phyloP scores from a whole-genome alignment of 441 rosid genomes.

The Pelargonium fulgidum region DNA sequence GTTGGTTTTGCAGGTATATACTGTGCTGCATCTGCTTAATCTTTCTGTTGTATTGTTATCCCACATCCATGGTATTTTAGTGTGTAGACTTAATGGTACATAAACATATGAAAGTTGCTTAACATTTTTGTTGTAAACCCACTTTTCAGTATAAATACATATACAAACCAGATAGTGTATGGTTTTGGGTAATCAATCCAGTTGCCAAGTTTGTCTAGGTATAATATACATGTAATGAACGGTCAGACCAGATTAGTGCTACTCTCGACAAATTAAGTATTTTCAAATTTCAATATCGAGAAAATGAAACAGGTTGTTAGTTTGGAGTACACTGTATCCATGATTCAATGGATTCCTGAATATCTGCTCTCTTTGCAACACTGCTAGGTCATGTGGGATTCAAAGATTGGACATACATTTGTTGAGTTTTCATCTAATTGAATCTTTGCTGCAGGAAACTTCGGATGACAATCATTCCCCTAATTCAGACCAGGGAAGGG shows the following conservation, averaged over 20 bases:
- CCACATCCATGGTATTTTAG: neutral
- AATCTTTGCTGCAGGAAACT: slow-evolving; percentile 27
- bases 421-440: slow-evolving; percentile 9
- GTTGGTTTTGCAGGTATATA: slow-evolving; percentile 24
- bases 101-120: neutral
- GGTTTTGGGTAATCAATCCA: too few species aligned
- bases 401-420: neutral
- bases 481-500: slow-evolving; percentile 27
- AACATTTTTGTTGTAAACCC: neutral
- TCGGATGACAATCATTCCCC: slow-evolving; percentile 24
- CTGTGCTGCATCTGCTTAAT: neutral
- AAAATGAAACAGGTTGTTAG: neutral
- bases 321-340: neutral
- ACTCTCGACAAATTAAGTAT: too few species aligned
- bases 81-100: neutral
- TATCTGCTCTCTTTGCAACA: slow-evolving; percentile 5
- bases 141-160: neutral
- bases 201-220: too few species aligned
- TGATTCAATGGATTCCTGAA: neutral
- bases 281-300: too few species aligned
- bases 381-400: slow-evolving; percentile 12
- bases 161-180: neutral
- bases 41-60: neutral
- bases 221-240: too few species aligned
- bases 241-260: too few species aligned